A percentile compares a stretch with the other conserved stretches of the same genome.
These are phyloP conservation scores for Eremothecium cymbalariae DNA, from an alignment of 1,139 yeast species.

Conservation along the genomic window DNA sequence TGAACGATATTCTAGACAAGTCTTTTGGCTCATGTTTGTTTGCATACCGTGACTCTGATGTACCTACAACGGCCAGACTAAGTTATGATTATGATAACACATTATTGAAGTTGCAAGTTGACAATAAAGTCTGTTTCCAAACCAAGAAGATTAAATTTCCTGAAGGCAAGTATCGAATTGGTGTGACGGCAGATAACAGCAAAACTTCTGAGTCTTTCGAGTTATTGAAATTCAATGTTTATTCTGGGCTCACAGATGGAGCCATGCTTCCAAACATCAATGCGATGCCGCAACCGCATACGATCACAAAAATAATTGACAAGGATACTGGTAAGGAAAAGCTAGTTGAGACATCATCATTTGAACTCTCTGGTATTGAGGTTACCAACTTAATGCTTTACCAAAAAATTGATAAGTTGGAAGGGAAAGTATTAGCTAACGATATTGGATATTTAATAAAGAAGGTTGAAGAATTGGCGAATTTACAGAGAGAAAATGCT, in stretches of 20 bases:
- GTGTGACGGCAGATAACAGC: constrained; percentile 45
- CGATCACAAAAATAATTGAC: constrained; percentile 30
- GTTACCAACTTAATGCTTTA: constrained; percentile 24
- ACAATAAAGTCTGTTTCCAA: constrained; percentile 62
- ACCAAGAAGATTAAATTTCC: constrained; percentile 41
- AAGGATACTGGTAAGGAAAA: constrained; percentile 28
- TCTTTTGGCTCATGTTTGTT: constrained; percentile 51
- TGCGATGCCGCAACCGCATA: constrained; percentile 40
- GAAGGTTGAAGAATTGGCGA: constrained; percentile 17
- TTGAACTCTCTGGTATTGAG: constrained; percentile 18
- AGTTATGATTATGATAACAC: constrained; percentile 43
- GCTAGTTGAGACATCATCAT: constrained; percentile 23
- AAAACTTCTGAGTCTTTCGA: constrained; percentile 47
- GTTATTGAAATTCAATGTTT: constrained; percentile 47
- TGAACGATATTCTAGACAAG: constrained; percentile 24
- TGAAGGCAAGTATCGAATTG: constrained; percentile 34
- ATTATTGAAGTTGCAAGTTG: constrained; percentile 55
- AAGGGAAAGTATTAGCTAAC: constrained; percentile 31
- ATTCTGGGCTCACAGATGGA: constrained; percentile 46
- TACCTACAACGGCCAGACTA: constrained; percentile 59
- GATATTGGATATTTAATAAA: constrained; percentile 23
- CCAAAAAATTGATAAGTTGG: constrained; percentile 28
- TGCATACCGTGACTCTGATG: constrained; percentile 55
- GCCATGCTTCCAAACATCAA: constrained; percentile 49
- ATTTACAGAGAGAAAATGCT: constrained; percentile 20